These are phyloP conservation scores for Gleditsia sinensis DNA, from an alignment of 306 rosid genomes.

Conservation along the genomic window DNA sequence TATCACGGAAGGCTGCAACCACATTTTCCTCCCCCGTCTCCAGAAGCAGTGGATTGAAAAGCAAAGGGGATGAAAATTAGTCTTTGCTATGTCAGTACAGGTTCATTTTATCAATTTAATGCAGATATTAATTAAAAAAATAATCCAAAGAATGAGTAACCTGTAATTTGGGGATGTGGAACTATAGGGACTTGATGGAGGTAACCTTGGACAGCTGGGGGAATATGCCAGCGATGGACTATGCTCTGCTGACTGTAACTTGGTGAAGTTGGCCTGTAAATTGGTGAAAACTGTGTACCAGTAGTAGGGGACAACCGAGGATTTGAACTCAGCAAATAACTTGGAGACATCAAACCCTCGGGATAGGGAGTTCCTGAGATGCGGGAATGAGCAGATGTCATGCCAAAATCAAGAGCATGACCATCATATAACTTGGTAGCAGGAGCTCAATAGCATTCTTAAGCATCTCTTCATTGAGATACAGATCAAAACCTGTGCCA, in stretches of 20 bases:
- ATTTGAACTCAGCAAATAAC: constrained; percentile 87
- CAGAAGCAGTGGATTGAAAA: no score
- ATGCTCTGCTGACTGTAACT: constrained; percentile 87
- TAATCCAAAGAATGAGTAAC: constrained; percentile 42
- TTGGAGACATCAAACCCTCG: constrained; percentile 97
- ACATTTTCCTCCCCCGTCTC: no score
- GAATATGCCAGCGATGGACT: constrained; percentile 95
- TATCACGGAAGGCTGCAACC: not conserved
- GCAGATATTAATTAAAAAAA: not conserved
- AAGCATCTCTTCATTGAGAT: constrained; percentile 93
- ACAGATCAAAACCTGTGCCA: constrained; percentile 84
- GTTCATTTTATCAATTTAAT: not conserved
- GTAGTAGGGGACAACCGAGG: constrained; percentile 79
- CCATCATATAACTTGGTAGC: constrained; percentile 95
- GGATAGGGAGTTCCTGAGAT: constrained; percentile 91
- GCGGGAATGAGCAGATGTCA: constrained; percentile 95
- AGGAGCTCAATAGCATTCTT: constrained; percentile 97
- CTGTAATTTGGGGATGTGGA: constrained; percentile 96
- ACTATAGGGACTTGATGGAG: constrained; percentile 96
- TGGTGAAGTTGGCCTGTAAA: constrained; percentile 85
- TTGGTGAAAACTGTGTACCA: constrained; percentile 90
- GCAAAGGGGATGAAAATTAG: no score
- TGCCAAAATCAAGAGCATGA: constrained; percentile 95
- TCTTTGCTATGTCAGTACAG: not conserved
- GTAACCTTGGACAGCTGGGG: constrained; percentile 92